phyloP scores from a whole-genome alignment of 495 filamentous ascomycete species.

The Aspergillus campestris region DNA sequence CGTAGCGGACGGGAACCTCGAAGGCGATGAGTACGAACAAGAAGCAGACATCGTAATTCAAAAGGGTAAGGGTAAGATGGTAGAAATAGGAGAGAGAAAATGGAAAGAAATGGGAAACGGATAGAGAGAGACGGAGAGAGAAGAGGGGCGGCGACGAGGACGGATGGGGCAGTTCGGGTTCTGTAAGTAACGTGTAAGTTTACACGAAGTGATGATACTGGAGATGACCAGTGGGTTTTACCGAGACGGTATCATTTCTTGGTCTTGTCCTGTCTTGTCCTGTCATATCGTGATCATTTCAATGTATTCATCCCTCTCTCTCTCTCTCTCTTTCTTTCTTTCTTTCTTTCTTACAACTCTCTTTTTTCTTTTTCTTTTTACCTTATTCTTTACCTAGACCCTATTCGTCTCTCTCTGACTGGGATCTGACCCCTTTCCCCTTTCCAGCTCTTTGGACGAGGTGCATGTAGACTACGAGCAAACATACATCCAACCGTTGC shows the following conservation, averaged over 20 bases:
- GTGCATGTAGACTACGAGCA: too few species aligned
- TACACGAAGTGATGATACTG: too few species aligned
- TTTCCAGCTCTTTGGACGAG: too few species aligned
- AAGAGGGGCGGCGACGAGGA: slow-evolving; percentile 13
- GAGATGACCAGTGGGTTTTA: too few species aligned
- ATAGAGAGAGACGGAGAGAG: slow-evolving; percentile 19
- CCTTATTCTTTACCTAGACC: not conserved
- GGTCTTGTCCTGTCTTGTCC: not conserved
- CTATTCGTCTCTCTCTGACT: not conserved
- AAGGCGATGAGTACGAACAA: slow-evolving; percentile 17
- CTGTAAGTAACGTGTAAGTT: too few species aligned
- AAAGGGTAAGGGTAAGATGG: not conserved
- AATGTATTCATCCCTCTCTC: not conserved
- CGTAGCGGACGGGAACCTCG: slow-evolving; percentile 30
- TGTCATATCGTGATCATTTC: not conserved
- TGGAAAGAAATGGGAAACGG: slow-evolving; percentile 22
- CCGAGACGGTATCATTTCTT: too few species aligned
- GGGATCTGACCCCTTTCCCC: not conserved
- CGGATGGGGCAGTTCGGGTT: not conserved
- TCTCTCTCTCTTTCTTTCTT: not conserved
- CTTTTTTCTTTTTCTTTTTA: not conserved
- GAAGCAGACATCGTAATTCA: slow-evolving; percentile 31
- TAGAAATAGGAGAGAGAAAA: slow-evolving; percentile 12
- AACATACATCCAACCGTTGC: too few species aligned
- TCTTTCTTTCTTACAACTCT: not conserved